A percentile compares a stretch with the other conserved stretches of the same genome.
These are phyloP conservation scores for Pezicula rhizophila DNA, from an alignment of 2,329 filamentous ascomycete genomes.

Conservation along the genomic window DNA sequence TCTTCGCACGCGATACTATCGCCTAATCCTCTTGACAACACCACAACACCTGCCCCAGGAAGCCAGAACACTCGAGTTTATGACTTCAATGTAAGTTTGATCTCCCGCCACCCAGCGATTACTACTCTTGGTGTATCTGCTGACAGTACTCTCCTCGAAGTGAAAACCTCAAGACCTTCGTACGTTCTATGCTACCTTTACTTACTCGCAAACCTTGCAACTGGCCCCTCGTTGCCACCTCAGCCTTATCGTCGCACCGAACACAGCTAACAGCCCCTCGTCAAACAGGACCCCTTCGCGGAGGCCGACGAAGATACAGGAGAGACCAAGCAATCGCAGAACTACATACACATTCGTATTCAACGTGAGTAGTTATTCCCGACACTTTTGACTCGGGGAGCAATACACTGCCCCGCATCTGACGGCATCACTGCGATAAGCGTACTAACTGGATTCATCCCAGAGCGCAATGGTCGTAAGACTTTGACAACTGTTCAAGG, in stretches of 20 bases:
- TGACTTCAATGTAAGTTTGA: slow-evolving; percentile 46
- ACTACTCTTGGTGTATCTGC: too few species aligned
- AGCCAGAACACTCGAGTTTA: slow-evolving; percentile 75
- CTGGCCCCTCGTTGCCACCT: neutral
- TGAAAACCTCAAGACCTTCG: slow-evolving; percentile 97
- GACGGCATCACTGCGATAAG: slow-evolving; percentile 16
- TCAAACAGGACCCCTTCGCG: slow-evolving; percentile 89
- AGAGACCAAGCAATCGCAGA: slow-evolving; percentile 90
- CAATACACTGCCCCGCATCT: slow-evolving; percentile 6
- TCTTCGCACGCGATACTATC: slow-evolving; percentile 10
- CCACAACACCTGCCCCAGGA: slow-evolving; percentile 18
- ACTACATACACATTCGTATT: slow-evolving; percentile 99
- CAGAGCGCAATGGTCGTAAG: slow-evolving; percentile 99
- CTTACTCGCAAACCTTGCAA: neutral
- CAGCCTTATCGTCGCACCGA: slow-evolving; percentile 9
- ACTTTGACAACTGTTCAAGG: slow-evolving; percentile 99
- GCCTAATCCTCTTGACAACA: slow-evolving; percentile 8
- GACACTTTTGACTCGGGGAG: neutral
- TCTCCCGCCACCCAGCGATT: too few species aligned
- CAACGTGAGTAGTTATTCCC: slow-evolving; percentile 65
- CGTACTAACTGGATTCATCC: slow-evolving; percentile 33
- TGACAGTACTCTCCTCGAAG: slow-evolving; percentile 39
- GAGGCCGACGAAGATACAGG: slow-evolving; percentile 99
- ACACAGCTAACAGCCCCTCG: slow-evolving; percentile 15
- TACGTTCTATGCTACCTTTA: neutral